Conservation (phyloP, 352 stramenopile genomes). For the Phytophthora foliorum region DNA sequence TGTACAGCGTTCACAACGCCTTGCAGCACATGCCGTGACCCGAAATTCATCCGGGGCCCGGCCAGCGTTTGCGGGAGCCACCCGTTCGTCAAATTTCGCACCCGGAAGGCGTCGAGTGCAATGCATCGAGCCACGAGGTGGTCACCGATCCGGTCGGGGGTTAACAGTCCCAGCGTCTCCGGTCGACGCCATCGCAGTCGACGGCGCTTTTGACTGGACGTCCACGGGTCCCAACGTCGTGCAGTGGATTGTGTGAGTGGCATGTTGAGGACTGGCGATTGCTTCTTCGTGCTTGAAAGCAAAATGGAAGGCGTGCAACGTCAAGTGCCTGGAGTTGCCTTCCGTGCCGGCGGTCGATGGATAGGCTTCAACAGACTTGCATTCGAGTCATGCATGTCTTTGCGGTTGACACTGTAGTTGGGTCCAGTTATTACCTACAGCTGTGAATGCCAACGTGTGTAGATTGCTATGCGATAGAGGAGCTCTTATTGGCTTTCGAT, state of each 20-base stretch:
- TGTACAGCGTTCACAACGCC: constrained; percentile 27
- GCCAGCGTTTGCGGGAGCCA: constrained; percentile 23
- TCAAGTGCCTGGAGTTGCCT: constrained; percentile 1
- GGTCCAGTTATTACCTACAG: constrained; percentile 9
- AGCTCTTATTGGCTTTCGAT: background rate
- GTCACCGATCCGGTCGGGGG: constrained; percentile 37
- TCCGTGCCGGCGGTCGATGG: constrained; percentile 26
- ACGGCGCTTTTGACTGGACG: constrained; percentile 24
- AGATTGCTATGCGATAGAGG: background rate
- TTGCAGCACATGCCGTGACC: constrained; percentile 26
- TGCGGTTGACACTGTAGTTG: constrained; percentile 1
- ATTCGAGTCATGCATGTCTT: constrained; percentile 13
- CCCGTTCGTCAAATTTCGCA: constrained; percentile 14
- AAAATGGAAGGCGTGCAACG: constrained; percentile 17
- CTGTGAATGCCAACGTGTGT: background rate
- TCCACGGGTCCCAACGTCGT: constrained; percentile 34
- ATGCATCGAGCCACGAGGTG: constrained; percentile 39
- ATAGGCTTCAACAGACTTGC: constrained; percentile 20
- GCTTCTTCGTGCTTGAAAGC: background rate
- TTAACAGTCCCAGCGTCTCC: constrained; percentile 16
- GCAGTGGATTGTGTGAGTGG: constrained; percentile 10
- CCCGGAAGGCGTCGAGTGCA: constrained; percentile 25
- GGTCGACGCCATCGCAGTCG: constrained; percentile 11
- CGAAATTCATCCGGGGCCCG: constrained; percentile 13
- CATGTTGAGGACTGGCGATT: constrained; percentile 8